phyloP scores from a whole-genome alignment of 768 basidiomycete genomes.

The Leccinum barrowsii region DNA sequence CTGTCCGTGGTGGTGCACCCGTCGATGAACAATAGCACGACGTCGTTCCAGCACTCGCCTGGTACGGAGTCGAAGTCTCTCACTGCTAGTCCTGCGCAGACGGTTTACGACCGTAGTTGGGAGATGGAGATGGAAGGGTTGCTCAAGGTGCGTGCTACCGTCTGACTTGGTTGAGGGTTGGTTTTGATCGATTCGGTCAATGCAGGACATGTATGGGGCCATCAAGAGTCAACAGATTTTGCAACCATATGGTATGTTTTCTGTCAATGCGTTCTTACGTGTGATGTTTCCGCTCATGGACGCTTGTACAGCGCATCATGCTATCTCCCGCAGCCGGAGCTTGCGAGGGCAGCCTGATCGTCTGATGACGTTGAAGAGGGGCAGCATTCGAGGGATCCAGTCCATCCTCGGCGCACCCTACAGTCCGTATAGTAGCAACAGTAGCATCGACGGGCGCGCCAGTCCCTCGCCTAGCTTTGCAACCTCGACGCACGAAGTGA shows the following conservation, averaged over 20 bases:
- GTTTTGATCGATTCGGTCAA: not conserved
- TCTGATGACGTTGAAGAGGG: slow-evolving; percentile 76
- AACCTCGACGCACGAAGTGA: slow-evolving; percentile 81
- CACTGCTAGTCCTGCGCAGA: slow-evolving; percentile 31
- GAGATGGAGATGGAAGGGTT: slow-evolving; percentile 82
- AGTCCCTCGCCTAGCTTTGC: slow-evolving; percentile 93
- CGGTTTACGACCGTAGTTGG: slow-evolving; percentile 67
- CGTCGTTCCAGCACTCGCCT: slow-evolving; percentile 57
- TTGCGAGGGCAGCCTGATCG: slow-evolving; percentile 69
- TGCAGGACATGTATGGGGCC: slow-evolving; percentile 89
- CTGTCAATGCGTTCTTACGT: not conserved
- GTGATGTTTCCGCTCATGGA: slow-evolving; percentile 15
- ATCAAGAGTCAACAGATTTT: slow-evolving; percentile 90
- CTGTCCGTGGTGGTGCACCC: slow-evolving; percentile 33
- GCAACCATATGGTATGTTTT: slow-evolving; percentile 58
- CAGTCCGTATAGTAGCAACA: slow-evolving; percentile 83
- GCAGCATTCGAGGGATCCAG: slow-evolving; percentile 86
- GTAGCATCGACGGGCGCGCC: slow-evolving; percentile 81
- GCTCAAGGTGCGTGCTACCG: slow-evolving; percentile 59
- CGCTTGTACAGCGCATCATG: slow-evolving; percentile 38
- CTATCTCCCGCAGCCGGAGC: slow-evolving; percentile 65
- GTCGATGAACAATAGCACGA: slow-evolving; percentile 56
- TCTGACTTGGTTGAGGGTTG: not conserved
- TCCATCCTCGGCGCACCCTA: slow-evolving; percentile 68
- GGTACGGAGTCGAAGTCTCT: slow-evolving; percentile 37